Evolutionary conservation across 2,329 filamentous ascomycete species (phyloP).

Genomic region (Amylocarpus encephaloides): DNA sequence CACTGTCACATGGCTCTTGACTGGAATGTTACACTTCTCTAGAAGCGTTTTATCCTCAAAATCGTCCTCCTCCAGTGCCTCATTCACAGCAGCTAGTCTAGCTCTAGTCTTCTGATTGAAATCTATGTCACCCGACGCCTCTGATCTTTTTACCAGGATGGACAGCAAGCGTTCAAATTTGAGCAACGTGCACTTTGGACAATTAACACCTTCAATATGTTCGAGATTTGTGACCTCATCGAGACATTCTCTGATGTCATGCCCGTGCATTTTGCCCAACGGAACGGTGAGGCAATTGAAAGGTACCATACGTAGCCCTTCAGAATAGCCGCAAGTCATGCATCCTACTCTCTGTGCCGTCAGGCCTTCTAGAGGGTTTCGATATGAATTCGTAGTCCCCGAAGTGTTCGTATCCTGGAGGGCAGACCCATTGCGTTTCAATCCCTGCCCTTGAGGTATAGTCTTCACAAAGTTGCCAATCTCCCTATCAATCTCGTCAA

Average conservation of each 20-base stretch:
- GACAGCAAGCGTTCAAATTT: constrained; percentile 44
- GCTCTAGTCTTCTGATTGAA: constrained; percentile 34
- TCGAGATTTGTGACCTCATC: constrained; percentile 83
- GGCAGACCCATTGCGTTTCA: constrained; percentile 19
- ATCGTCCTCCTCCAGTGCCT: constrained; percentile 71
- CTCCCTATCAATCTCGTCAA: constrained; percentile 80
- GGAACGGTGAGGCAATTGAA: constrained; percentile 92
- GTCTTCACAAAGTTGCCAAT: constrained; percentile 44
- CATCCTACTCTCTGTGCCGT: constrained; percentile 86
- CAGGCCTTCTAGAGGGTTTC: constrained; percentile 81
- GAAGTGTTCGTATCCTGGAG: constrained; percentile 1
- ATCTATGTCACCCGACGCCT: constrained; percentile 19
- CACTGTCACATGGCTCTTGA: constrained; percentile 63
- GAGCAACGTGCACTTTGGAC: constrained; percentile 80
- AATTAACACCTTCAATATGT: constrained; percentile 82
- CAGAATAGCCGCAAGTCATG: constrained; percentile 75
- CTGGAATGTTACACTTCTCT: constrained; percentile 58
- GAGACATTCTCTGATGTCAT: constrained; percentile 71
- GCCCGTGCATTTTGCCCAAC: constrained; percentile 57
- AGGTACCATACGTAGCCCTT: constrained; percentile 81
- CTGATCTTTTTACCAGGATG: constrained; percentile 39
- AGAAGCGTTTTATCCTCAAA: constrained; percentile 64
- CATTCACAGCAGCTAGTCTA: constrained; percentile 59
- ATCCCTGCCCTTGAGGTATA: constrained; percentile 16
- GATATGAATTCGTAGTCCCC: constrained; percentile 30